phyloP scores from a whole-genome alignment of 2,329 filamentous ascomycete species.

The Penicillium nordicum region DNA sequence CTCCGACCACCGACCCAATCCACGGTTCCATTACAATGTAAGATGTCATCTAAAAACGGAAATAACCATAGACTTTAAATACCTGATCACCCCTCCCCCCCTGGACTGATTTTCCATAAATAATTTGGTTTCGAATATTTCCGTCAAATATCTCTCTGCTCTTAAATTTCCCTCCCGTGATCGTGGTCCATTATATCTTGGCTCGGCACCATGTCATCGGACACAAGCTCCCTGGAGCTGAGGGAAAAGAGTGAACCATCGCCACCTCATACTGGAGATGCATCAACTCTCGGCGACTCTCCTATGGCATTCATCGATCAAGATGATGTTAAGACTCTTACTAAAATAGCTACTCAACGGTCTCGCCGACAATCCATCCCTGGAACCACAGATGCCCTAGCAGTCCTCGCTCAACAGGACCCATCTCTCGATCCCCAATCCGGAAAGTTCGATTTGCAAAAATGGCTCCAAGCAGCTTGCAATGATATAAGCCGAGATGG shows the following conservation, averaged over 20 bases:
- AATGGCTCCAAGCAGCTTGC: constrained; percentile 20
- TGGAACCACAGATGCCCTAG: constrained; percentile 7
- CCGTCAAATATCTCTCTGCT: not conserved
- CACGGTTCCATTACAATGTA: not conserved
- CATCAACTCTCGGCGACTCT: not conserved
- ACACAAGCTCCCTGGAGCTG: not conserved
- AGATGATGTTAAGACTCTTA: constrained; percentile 19
- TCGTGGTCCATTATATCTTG: not conserved
- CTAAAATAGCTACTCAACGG: constrained; percentile 20
- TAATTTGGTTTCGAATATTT: not conserved
- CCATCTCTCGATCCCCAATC: constrained; percentile 18
- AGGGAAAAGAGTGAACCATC: not conserved
- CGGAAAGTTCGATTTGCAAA: constrained; percentile 16
- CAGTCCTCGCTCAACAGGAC: constrained; percentile 16
- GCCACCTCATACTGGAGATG: not conserved
- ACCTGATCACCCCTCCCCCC: not conserved
- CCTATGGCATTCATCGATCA: constrained; percentile 15
- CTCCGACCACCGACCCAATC: not conserved
- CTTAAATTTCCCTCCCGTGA: no score
- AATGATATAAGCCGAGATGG: constrained; percentile 13
- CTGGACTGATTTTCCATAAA: not conserved
- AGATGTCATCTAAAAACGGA: not conserved
- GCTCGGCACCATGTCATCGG: not conserved
- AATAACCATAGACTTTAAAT: not conserved
- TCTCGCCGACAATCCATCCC: constrained; percentile 16